Evolutionary conservation across 805 yeast species (phyloP).

Genomic region (Ogataea degrootiae): DNA sequence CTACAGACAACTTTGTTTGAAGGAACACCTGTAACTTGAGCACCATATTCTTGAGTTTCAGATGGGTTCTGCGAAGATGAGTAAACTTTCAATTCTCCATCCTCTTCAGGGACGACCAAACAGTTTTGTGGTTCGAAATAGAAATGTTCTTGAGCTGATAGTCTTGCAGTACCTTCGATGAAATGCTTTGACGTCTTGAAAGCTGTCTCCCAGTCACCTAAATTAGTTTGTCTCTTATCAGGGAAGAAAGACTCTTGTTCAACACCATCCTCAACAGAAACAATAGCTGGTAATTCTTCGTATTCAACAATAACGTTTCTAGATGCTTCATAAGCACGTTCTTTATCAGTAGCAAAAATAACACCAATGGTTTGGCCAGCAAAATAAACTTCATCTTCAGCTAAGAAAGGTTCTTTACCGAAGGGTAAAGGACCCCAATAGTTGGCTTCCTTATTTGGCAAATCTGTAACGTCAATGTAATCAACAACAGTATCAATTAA

Average conservation of each 20-base stretch:
- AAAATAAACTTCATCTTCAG: constrained; percentile 36
- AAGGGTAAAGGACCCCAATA: constrained; percentile 38
- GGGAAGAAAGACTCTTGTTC: constrained; percentile 36
- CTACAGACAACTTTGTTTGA: constrained; percentile 35
- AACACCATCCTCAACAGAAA: constrained; percentile 41
- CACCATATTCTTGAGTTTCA: constrained; percentile 40
- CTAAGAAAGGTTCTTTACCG: constrained; percentile 41
- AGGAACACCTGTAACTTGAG: constrained; percentile 40
- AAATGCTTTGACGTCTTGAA: constrained; percentile 29
- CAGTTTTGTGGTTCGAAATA: constrained; percentile 44
- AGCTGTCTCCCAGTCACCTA: constrained; percentile 38
- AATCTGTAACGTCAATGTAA: constrained; percentile 36
- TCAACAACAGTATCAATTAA: constrained; percentile 38
- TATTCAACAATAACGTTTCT: constrained; percentile 38
- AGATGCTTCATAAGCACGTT: constrained; percentile 38
- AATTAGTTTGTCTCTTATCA: constrained; percentile 28
- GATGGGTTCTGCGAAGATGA: constrained; percentile 42
- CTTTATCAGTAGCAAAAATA: constrained; percentile 34
- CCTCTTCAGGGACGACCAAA: constrained; percentile 41
- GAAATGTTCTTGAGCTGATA: constrained; percentile 47
- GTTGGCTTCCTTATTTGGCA: constrained; percentile 33
- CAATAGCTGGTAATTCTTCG: constrained; percentile 36
- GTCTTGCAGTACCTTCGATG: constrained; percentile 35
- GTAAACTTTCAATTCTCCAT: constrained; percentile 40
- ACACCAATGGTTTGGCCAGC: constrained; percentile 43